phyloP scores from a whole-genome alignment of 1,284 basidiomycete genomes.

The Afroboletus lepidellus region DNA sequence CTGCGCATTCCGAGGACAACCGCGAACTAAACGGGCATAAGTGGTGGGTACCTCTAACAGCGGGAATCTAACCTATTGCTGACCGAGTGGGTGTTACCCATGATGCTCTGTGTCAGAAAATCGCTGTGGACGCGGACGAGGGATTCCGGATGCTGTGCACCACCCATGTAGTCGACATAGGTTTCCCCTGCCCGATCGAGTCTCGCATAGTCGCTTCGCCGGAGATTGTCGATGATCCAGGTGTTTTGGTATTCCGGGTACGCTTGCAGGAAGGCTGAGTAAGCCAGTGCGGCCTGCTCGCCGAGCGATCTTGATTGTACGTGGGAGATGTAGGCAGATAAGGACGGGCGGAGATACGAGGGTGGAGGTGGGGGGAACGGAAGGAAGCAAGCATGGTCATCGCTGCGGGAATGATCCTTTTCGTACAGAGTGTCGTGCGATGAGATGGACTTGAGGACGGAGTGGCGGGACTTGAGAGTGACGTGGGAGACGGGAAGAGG shows the following conservation, averaged over 20 bases:
- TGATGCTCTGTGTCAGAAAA: slow-evolving; percentile 61
- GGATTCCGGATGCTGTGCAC: slow-evolving; percentile 71
- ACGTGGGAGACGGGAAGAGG: slow-evolving; percentile 38
- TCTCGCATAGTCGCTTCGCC: slow-evolving; percentile 65
- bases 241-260: slow-evolving; percentile 56
- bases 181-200: slow-evolving; percentile 62
- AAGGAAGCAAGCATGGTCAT: slow-evolving; percentile 12
- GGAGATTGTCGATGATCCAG: slow-evolving; percentile 68
- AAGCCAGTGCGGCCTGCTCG: slow-evolving; percentile 35
- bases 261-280: slow-evolving; percentile 41
- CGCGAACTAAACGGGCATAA: slow-evolving; percentile 50
- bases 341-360: slow-evolving; percentile 11
- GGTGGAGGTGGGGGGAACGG: neutral
- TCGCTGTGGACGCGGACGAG: slow-evolving; percentile 66
- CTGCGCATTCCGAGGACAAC: slow-evolving; percentile 61
- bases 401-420: slow-evolving; percentile 25
- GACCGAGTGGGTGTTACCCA: slow-evolving; percentile 81
- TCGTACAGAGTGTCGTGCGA: slow-evolving; percentile 35
- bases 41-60: slow-evolving; percentile 2
- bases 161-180: slow-evolving; percentile 84
- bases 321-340: slow-evolving; percentile 31
- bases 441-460: slow-evolving; percentile 32
- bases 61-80: slow-evolving; percentile 58
- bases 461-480: slow-evolving; percentile 35
- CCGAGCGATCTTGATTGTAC: slow-evolving; percentile 20